phyloP scores from a whole-genome alignment of 345 rosid species.

The Gossypium thurberi region DNA sequence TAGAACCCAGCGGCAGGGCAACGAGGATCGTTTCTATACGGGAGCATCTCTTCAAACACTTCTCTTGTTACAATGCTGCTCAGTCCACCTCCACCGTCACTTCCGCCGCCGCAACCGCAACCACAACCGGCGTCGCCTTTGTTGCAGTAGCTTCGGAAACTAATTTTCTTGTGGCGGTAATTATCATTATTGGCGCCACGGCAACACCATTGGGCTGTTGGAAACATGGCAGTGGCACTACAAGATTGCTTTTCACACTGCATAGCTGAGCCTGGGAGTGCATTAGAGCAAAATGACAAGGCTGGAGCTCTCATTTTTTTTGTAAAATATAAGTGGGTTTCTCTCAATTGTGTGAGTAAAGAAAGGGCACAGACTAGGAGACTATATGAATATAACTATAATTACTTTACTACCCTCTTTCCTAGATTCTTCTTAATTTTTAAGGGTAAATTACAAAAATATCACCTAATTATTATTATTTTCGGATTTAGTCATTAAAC shows the following conservation, averaged over 20 bases:
- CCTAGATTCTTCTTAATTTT: too few species aligned
- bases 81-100: constrained; percentile 10
- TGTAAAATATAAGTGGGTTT: background rate
- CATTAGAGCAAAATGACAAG: constrained; percentile 9
- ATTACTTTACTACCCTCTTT: too few species aligned
- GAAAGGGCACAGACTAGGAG: too few species aligned
- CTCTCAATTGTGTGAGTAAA: background rate
- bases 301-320: constrained; percentile 4
- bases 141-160: constrained; percentile 30
- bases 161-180: constrained; percentile 22
- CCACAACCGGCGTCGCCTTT: background rate
- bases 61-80: constrained; percentile 29
- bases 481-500: too few species aligned
- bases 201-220: constrained; percentile 40
- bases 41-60: constrained; percentile 39
- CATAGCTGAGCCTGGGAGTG: constrained; percentile 19
- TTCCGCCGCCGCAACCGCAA: background rate
- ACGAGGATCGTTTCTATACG: constrained; percentile 36
- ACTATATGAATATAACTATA: too few species aligned
- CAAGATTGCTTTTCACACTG: constrained; percentile 50
- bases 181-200: constrained; percentile 32
- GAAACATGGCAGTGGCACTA: constrained; percentile 32
- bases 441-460: too few species aligned
- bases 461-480: too few species aligned
- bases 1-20: constrained; percentile 53